A percentile compares a stretch with the other conserved stretches of the same genome.
These are phyloP conservation scores for Suillus sp. DNA, from an alignment of 768 basidiomycete species.

Conservation along the genomic window DNA sequence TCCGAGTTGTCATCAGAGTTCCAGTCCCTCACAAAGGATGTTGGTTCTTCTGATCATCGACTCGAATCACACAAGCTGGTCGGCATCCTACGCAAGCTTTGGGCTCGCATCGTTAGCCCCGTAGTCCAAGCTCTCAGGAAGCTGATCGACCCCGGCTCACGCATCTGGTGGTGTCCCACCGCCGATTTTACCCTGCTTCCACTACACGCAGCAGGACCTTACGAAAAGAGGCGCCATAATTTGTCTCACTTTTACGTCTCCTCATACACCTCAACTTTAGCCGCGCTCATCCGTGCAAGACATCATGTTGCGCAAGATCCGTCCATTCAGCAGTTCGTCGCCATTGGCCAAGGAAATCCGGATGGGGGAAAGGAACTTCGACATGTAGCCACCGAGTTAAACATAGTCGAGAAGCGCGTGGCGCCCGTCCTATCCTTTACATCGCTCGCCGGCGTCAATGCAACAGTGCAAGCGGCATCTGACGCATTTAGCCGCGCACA, in stretches of 20 bases:
- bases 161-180: slow-evolving; percentile 20
- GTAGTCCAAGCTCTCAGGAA: slow-evolving; percentile 4
- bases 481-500: slow-evolving; percentile 1
- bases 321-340: background rate
- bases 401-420: background rate
- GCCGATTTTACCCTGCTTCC: slow-evolving; percentile 14
- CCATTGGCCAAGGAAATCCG: slow-evolving; percentile 12
- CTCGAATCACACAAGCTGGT: slow-evolving; percentile 13
- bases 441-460: background rate
- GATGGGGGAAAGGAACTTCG: background rate
- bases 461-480: background rate
- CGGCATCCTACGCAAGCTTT: slow-evolving; percentile 8
- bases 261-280: slow-evolving; percentile 16
- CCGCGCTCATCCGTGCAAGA: slow-evolving; percentile 16
- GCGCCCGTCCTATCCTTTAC: background rate
- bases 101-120: slow-evolving; percentile 6
- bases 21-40: background rate
- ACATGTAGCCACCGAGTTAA: background rate
- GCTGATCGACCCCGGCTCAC: background rate
- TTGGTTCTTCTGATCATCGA: background rate
- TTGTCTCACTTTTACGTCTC: slow-evolving; percentile 12
- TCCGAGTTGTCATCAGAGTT: background rate
- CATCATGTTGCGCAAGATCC: background rate
- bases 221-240: background rate
- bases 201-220: slow-evolving; percentile 16